Evolutionary conservation across 2,329 filamentous ascomycete species (phyloP).

Genomic region (Diaporthe ampelina): DNA sequence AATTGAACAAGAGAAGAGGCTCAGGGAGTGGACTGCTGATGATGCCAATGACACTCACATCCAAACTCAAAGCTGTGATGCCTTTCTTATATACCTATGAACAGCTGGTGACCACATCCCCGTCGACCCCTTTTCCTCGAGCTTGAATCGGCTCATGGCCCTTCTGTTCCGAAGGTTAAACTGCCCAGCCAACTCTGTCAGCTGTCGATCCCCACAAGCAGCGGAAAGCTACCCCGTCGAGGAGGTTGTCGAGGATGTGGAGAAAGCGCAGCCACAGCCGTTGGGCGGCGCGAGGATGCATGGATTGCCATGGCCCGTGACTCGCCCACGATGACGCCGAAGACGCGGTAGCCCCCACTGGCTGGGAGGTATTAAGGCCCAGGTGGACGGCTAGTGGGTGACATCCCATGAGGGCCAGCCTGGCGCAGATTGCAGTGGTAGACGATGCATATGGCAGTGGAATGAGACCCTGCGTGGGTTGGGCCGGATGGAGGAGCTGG

Average conservation of each 20-base stretch:
- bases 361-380: background rate
- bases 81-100: slow-evolving; percentile 28
- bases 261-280: slow-evolving; percentile 22
- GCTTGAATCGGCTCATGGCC: slow-evolving; percentile 15
- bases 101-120: background rate
- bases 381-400: slow-evolving; percentile 16
- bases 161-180: slow-evolving; percentile 36
- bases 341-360: background rate
- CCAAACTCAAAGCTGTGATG: background rate
- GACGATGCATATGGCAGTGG: slow-evolving; percentile 14
- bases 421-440: slow-evolving; percentile 33
- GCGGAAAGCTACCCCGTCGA: slow-evolving; percentile 16
- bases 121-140: slow-evolving; percentile 1
- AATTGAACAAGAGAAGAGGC: background rate
- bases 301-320: background rate
- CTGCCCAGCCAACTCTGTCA: slow-evolving; percentile 19
- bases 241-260: slow-evolving; percentile 20
- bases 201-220: slow-evolving; percentile 20
- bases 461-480: slow-evolving; percentile 23
- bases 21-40: background rate
- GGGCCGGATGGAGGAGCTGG: slow-evolving; percentile 2
- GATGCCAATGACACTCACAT: background rate
- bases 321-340: slow-evolving; percentile 17
- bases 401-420: slow-evolving; percentile 10
- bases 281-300: background rate